Evolutionary conservation across 495 filamentous ascomycete genomes (phyloP).

Genomic region (Penicillium pulvis): DNA sequence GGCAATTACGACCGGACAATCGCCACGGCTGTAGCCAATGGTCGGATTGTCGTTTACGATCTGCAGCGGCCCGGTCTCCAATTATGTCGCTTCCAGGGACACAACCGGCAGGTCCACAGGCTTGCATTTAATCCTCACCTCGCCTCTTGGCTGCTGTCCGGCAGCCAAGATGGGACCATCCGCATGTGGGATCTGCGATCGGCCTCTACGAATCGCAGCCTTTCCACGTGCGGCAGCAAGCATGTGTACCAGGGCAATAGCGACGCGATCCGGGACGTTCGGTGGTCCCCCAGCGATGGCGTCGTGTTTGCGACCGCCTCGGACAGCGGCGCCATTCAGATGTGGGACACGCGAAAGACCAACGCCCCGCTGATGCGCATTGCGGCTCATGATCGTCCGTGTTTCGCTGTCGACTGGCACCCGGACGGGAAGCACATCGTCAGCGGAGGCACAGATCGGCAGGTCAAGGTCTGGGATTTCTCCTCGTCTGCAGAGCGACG

Average conservation of each 20-base stretch:
- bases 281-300: slow-evolving; percentile 85
- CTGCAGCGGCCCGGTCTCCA: slow-evolving; percentile 73
- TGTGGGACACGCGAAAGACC: slow-evolving; percentile 67
- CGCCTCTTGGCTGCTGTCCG: slow-evolving; percentile 77
- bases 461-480: slow-evolving; percentile 91
- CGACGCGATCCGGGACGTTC: slow-evolving; percentile 82
- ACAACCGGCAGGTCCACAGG: slow-evolving; percentile 87
- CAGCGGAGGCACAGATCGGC: slow-evolving; percentile 80
- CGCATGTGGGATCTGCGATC: slow-evolving; percentile 76
- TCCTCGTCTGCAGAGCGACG: slow-evolving; percentile 73
- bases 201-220: slow-evolving; percentile 47
- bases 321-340: slow-evolving; percentile 76
- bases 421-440: slow-evolving; percentile 89
- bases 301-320: slow-evolving; percentile 87
- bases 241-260: slow-evolving; percentile 62
- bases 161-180: slow-evolving; percentile 89
- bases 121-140: slow-evolving; percentile 86
- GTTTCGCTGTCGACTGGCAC: slow-evolving; percentile 90
- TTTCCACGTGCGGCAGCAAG: slow-evolving; percentile 56
- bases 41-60: slow-evolving; percentile 87
- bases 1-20: slow-evolving; percentile 64
- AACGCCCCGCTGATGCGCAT: slow-evolving; percentile 68
- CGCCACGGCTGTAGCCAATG: slow-evolving; percentile 82
- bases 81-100: slow-evolving; percentile 77
- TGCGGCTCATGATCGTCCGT: slow-evolving; percentile 79